Conservation (phyloP, 352 stramenopile genomes). For the Hyaloperonospora brassicae region DNA sequence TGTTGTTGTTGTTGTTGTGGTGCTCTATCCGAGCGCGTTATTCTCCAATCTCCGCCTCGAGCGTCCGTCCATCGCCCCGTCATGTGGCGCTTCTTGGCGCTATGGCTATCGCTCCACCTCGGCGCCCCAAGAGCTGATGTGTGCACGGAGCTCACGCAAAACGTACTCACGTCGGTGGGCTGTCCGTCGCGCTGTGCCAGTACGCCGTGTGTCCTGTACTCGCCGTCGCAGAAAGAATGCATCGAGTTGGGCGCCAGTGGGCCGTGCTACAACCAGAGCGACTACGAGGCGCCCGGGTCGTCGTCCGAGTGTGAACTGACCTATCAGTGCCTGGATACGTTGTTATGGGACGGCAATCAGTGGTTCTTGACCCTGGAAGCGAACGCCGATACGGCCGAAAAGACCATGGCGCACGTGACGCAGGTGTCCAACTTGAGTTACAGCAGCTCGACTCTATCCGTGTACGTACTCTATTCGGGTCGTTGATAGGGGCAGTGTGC, state of each 20-base stretch:
- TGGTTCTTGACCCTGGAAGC: conserved; percentile 30
- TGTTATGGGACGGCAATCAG: conserved; percentile 31
- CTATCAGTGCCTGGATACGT: conserved; percentile 47
- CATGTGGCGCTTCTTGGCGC: conserved; percentile 10
- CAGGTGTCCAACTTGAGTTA: conserved; percentile 39
- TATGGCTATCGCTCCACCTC: conserved; percentile 12
- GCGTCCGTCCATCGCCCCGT: no score
- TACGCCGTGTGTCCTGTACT: conserved; percentile 44
- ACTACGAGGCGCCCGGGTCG: conserved; percentile 21
- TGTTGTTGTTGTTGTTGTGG: no score
- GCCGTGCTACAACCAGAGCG: conserved; percentile 25
- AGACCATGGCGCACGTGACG: conserved; percentile 42
- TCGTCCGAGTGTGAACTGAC: conserved; percentile 34
- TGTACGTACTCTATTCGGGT: conserved; percentile 30
- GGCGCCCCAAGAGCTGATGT: conserved; percentile 9
- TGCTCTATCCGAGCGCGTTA: no score
- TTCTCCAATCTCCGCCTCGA: no score
- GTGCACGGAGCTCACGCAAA: conserved; percentile 41
- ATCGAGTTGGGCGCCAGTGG: conserved; percentile 25
- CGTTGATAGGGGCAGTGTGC: no score
- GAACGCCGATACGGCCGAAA: conserved; percentile 16
- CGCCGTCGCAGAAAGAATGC: conserved; percentile 33
- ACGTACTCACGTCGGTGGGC: conserved; percentile 37
- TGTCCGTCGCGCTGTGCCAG: conserved; percentile 31
- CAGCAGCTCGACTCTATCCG: conserved; percentile 17